These are phyloP conservation scores for Chlorencoelia australis DNA, from an alignment of 2,329 filamentous ascomycete genomes.

Conservation along the genomic window DNA sequence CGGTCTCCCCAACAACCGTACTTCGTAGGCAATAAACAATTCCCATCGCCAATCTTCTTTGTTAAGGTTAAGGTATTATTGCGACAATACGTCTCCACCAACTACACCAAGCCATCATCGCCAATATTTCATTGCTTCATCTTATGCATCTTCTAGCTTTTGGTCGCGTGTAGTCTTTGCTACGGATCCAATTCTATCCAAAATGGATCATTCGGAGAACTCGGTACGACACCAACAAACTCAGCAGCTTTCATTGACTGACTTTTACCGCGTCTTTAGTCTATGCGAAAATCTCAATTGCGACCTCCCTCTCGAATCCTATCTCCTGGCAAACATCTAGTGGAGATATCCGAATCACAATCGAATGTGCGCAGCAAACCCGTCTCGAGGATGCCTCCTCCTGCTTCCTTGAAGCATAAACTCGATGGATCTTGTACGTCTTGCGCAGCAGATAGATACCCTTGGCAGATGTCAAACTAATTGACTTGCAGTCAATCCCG, in stretches of 20 bases:
- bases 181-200: conserved; percentile 11
- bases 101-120: no score
- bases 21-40: no score
- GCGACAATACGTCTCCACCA: no score
- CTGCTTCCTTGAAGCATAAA: conserved; percentile 41
- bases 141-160: conserved; percentile 17
- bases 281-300: conserved; percentile 21
- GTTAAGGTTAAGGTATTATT: no score
- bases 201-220: conserved; percentile 23
- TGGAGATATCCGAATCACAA: conserved; percentile 51
- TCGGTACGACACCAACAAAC: conserved; percentile 12
- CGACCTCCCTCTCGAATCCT: conserved; percentile 20
- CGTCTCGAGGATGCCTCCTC: conserved; percentile 32
- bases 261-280: conserved; percentile 11
- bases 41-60: no score
- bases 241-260: conserved; percentile 1
- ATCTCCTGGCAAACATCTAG: conserved; percentile 31
- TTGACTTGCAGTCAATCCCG: conserved; percentile 36
- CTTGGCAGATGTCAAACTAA: not conserved
- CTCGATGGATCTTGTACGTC: conserved; percentile 13
- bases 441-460: no score
- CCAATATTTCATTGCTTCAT: not conserved
- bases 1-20: no score
- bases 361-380: conserved; percentile 43
- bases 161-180: conserved; percentile 17